phyloP scores from a whole-genome alignment of 352 stramenopile species.

The Pythium monospermum region DNA sequence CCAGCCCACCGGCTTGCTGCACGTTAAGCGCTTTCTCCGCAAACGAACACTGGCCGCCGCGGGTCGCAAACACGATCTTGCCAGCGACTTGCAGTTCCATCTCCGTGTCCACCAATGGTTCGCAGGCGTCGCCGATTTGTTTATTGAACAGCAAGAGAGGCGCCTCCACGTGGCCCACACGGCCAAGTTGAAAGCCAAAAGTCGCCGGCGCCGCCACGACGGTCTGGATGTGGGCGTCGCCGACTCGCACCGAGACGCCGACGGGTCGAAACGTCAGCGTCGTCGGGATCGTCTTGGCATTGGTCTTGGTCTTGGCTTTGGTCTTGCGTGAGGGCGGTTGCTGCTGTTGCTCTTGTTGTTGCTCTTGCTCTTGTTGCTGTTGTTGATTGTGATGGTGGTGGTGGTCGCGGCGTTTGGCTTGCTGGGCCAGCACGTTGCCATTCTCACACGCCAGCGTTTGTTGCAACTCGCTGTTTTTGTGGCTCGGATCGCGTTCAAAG shows the following conservation, averaged over 20 bases:
- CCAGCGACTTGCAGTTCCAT: slow-evolving; percentile 29
- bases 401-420: too few relatives aligned
- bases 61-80: slow-evolving; percentile 60
- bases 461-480: neutral
- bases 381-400: too few relatives aligned
- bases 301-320: neutral
- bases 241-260: slow-evolving; percentile 52
- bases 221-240: slow-evolving; percentile 60
- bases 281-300: neutral
- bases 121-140: slow-evolving; percentile 45
- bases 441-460: slow-evolving; percentile 41
- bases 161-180: slow-evolving; percentile 42
- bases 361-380: too few relatives aligned
- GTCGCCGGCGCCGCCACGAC: slow-evolving; percentile 57
- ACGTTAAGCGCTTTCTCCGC: slow-evolving; percentile 65
- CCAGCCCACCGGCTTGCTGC: slow-evolving; percentile 47
- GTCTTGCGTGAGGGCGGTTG: neutral
- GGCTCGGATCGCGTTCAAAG: slow-evolving; percentile 27
- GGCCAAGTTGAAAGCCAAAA: slow-evolving; percentile 53
- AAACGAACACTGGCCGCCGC: slow-evolving; percentile 77
- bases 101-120: slow-evolving; percentile 17
- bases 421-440: slow-evolving; percentile 23
- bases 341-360: slow-evolving; percentile 20
- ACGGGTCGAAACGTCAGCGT: slow-evolving; percentile 29
- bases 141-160: slow-evolving; percentile 40